Evolutionary conservation across 129 eudicot species (phyloP).

Genomic region (Centaurea solstitialis): DNA sequence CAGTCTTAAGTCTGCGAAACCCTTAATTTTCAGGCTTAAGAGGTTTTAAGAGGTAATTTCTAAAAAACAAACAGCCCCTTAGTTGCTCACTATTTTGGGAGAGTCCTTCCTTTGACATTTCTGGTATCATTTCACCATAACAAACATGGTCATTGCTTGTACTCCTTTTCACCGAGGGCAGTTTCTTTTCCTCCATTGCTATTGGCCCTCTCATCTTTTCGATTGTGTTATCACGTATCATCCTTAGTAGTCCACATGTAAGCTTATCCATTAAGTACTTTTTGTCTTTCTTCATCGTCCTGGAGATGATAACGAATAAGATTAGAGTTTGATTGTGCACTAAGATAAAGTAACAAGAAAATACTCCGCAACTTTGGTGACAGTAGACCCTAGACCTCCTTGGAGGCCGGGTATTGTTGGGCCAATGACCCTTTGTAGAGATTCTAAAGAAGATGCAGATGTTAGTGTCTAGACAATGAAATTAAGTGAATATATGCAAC

Average conservation of each 20-base stretch:
- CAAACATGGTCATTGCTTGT: conserved; percentile 41
- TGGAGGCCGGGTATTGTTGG: not conserved
- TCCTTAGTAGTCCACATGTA: conserved; percentile 55
- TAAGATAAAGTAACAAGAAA: too few species aligned
- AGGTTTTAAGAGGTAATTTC: too few species aligned
- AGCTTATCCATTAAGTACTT: conserved; percentile 69
- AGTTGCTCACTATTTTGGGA: conserved; percentile 42
- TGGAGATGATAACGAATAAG: conserved; percentile 17
- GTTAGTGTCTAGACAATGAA: not conserved
- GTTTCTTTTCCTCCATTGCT: conserved; percentile 26
- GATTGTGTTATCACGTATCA: conserved; percentile 59
- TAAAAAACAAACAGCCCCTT: too few species aligned
- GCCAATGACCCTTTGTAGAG: not conserved
- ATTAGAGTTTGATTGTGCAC: not conserved
- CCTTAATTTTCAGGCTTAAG: too few species aligned
- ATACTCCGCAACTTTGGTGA: too few species aligned
- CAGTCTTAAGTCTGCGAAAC: too few species aligned
- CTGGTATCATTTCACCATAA: conserved; percentile 75
- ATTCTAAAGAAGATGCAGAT: not conserved
- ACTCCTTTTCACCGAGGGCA: conserved; percentile 13
- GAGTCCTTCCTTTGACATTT: conserved; percentile 39
- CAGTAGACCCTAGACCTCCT: not conserved
- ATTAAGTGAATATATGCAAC: not conserved
- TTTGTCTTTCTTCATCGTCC: conserved; percentile 81
- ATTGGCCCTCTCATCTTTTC: conserved; percentile 55